Conservation (phyloP, 441 rosid species). For the Aleurites moluccanus region DNA sequence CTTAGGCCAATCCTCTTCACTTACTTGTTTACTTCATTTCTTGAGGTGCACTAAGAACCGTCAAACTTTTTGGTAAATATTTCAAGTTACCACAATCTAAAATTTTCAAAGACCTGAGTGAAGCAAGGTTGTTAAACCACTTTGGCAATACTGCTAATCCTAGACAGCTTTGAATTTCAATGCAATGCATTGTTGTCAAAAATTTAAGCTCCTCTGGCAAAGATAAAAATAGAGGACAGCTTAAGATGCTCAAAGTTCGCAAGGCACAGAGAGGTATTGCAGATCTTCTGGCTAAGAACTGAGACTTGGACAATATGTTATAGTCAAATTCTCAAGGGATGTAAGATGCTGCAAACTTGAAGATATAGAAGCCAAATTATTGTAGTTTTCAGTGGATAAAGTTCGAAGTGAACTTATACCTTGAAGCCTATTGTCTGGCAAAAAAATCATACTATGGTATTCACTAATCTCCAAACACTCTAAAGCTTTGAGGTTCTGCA, state of each 20-base stretch:
- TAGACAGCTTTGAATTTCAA: not conserved
- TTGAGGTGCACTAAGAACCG: constrained; percentile 15
- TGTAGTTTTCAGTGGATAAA: constrained; percentile 6
- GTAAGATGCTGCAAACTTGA: not conserved
- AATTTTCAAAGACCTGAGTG: not conserved
- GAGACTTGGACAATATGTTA: not conserved
- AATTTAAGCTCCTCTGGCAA: not conserved
- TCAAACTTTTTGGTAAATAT: constrained; percentile 1
- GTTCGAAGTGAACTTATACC: not conserved
- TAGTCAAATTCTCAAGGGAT: not conserved
- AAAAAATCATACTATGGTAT: constrained; percentile 16
- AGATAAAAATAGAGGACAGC: not conserved
- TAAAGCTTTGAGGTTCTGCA: constrained; percentile 23
- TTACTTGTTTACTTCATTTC: not conserved
- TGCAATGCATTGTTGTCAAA: not conserved
- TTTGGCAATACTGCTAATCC: not conserved
- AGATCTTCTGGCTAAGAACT: not conserved
- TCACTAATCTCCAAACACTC: constrained; percentile 31
- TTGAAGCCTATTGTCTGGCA: constrained; percentile 20
- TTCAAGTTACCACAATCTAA: not conserved
- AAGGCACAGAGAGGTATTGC: not conserved
- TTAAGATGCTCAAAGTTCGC: not conserved
- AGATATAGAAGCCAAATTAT: not conserved
- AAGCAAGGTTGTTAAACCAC: not conserved
- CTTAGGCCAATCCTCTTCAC: too few relatives aligned